Conservation (phyloP, 495 filamentous ascomycete genomes). For the Clohesyomyces aquaticus region DNA sequence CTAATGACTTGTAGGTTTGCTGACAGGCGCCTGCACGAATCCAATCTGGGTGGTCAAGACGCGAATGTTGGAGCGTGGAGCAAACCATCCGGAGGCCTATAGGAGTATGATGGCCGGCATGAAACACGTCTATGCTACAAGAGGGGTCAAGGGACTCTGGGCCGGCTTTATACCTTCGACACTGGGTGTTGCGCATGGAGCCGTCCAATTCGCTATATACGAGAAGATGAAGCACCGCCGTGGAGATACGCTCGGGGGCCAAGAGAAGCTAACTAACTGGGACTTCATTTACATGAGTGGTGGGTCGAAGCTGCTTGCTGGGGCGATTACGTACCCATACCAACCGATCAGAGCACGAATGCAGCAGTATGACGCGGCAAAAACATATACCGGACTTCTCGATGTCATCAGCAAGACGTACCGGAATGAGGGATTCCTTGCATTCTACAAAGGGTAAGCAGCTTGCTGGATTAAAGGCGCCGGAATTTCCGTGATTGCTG, state of each 20-base stretch:
- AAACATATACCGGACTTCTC: slow-evolving; percentile 66
- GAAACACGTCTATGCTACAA: slow-evolving; percentile 61
- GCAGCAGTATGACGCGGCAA: slow-evolving; percentile 81
- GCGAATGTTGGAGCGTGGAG: slow-evolving; percentile 87
- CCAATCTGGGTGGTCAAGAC: slow-evolving; percentile 99
- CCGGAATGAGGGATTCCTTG: slow-evolving; percentile 73
- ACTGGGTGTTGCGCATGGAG: slow-evolving; percentile 91
- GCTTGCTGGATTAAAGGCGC: not conserved
- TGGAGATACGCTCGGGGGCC: slow-evolving; percentile 44
- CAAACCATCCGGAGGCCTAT: slow-evolving; percentile 75
- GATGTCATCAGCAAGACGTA: slow-evolving; percentile 77
- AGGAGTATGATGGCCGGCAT: slow-evolving; percentile 71
- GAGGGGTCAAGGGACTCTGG: slow-evolving; percentile 81
- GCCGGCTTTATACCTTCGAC: slow-evolving; percentile 80
- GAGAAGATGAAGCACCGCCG: slow-evolving; percentile 77
- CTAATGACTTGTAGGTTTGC: slow-evolving; percentile 51
- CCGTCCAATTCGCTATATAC: slow-evolving; percentile 95
- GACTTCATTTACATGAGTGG: slow-evolving; percentile 79
- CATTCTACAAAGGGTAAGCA: slow-evolving; percentile 82
- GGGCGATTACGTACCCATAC: slow-evolving; percentile 87
- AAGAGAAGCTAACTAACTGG: slow-evolving; percentile 62
- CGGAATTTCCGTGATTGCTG: slow-evolving; percentile 21
- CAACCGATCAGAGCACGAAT: slow-evolving; percentile 86
- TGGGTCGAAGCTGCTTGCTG: slow-evolving; percentile 83
- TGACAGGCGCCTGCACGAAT: slow-evolving; percentile 84